These are phyloP conservation scores for Mollisiaceae sp. DNA, from an alignment of 2,329 filamentous ascomycete genomes.

Conservation along the genomic window DNA sequence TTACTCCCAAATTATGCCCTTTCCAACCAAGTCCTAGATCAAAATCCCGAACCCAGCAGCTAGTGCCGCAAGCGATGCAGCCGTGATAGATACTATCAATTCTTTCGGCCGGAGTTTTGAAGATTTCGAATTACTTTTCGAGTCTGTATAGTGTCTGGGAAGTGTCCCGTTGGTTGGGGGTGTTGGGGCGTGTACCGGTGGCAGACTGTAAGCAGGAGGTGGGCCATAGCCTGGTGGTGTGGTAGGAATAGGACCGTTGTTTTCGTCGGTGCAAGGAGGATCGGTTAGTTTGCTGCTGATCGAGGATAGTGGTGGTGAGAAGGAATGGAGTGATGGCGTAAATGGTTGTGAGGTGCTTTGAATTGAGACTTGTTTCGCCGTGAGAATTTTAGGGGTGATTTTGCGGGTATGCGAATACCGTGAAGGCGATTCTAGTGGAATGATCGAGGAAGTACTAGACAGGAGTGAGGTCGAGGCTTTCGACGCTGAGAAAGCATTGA, in stretches of 20 bases:
- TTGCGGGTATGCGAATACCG: background rate
- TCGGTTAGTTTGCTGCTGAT: background rate
- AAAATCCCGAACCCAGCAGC: background rate
- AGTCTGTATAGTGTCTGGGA: background rate
- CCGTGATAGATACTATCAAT: background rate
- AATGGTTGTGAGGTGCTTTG: background rate
- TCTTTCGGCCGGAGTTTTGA: background rate
- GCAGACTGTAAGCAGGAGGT: background rate
- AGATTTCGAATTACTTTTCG: background rate
- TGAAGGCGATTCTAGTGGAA: background rate
- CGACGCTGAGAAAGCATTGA: background rate
- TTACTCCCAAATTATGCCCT: background rate
- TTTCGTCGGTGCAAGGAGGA: background rate
- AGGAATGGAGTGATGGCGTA: background rate
- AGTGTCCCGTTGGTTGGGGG: background rate
- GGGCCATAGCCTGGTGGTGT: background rate
- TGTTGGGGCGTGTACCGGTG: background rate
- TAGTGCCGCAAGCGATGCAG: background rate
- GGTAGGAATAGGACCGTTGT: background rate
- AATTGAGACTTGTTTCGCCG: background rate
- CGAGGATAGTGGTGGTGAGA: background rate
- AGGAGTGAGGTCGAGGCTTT: background rate
- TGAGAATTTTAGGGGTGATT: background rate
- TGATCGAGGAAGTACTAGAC: slow-evolving; percentile 1
- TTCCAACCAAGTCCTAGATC: too few relatives aligned